These are phyloP conservation scores for Phytopythium helicoides DNA, from an alignment of 352 stramenopile species.

Conservation along the genomic window DNA sequence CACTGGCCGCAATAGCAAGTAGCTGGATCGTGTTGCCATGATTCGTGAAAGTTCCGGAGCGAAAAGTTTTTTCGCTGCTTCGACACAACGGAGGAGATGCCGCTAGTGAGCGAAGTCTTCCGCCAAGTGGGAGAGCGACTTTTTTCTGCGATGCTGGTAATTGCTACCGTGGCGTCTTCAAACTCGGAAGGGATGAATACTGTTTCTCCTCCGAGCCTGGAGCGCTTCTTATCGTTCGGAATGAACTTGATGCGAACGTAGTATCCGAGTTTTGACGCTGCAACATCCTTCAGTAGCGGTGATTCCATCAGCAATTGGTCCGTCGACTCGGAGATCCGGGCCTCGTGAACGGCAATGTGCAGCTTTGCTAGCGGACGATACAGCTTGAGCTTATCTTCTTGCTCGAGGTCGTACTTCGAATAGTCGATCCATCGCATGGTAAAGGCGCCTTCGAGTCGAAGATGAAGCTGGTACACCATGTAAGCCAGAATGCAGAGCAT, in stretches of 20 bases:
- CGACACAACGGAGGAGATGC: slow-evolving; percentile 11
- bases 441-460: slow-evolving; percentile 64
- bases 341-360: slow-evolving; percentile 73
- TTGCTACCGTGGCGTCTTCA: slow-evolving; percentile 65
- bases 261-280: slow-evolving; percentile 56
- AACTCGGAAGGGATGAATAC: slow-evolving; percentile 68
- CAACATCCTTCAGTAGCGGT: slow-evolving; percentile 55
- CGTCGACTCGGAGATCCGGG: slow-evolving; percentile 43
- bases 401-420: slow-evolving; percentile 67
- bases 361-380: slow-evolving; percentile 73
- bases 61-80: slow-evolving; percentile 64
- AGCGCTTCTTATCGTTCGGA: slow-evolving; percentile 68
- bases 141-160: slow-evolving; percentile 69
- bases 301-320: slow-evolving; percentile 59
- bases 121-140: slow-evolving; percentile 48
- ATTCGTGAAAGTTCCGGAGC: slow-evolving; percentile 79
- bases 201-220: slow-evolving; percentile 35
- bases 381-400: slow-evolving; percentile 70
- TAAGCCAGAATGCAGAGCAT: slow-evolving; percentile 60
- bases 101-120: slow-evolving; percentile 21
- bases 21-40: slow-evolving; percentile 58
- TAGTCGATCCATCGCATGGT: slow-evolving; percentile 76
- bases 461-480: slow-evolving; percentile 76
- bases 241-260: slow-evolving; percentile 79
- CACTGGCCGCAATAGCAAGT: slow-evolving; percentile 58